Conservation (phyloP, 1,139 yeast species). For the Pichia kudriavzevii region DNA sequence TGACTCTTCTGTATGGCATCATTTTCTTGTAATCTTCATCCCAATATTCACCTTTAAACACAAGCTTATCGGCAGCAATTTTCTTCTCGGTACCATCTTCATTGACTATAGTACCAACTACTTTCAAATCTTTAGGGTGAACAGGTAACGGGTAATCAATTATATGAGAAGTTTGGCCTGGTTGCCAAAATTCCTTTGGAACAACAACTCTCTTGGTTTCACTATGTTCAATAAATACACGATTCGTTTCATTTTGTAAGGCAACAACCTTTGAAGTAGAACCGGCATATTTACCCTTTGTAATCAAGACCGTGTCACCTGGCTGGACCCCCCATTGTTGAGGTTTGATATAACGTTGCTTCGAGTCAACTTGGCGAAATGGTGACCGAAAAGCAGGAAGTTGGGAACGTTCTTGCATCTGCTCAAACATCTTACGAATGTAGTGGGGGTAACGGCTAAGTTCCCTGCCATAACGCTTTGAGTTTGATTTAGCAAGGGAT, state of each 20-base stretch:
- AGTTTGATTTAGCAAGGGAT: conserved; percentile 6
- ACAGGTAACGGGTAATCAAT: conserved; percentile 50
- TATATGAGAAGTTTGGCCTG: conserved; percentile 66
- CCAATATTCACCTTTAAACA: conserved; percentile 58
- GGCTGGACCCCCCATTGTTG: conserved; percentile 46
- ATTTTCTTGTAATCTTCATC: conserved; percentile 68
- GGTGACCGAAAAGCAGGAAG: conserved; percentile 26
- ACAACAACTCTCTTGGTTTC: conserved; percentile 45
- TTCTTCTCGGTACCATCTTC: conserved; percentile 51
- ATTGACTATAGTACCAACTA: conserved; percentile 69
- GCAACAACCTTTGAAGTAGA: conserved; percentile 53
- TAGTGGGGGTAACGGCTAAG: conserved; percentile 25
- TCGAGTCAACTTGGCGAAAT: conserved; percentile 29
- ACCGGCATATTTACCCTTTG: conserved; percentile 65
- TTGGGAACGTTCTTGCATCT: conserved; percentile 23
- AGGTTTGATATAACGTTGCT: conserved; percentile 32
- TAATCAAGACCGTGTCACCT: conserved; percentile 61
- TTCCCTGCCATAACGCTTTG: conserved; percentile 22
- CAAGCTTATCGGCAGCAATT: conserved; percentile 73
- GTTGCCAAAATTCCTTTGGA: conserved; percentile 69
- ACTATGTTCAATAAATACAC: conserved; percentile 48
- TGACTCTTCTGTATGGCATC: conserved; percentile 73
- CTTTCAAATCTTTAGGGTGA: conserved; percentile 55
- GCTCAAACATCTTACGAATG: conserved; percentile 23
- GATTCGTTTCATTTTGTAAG: conserved; percentile 41